phyloP scores from a whole-genome alignment of 2,329 filamentous ascomycete genomes.

The Emergomyces pasteurianus region DNA sequence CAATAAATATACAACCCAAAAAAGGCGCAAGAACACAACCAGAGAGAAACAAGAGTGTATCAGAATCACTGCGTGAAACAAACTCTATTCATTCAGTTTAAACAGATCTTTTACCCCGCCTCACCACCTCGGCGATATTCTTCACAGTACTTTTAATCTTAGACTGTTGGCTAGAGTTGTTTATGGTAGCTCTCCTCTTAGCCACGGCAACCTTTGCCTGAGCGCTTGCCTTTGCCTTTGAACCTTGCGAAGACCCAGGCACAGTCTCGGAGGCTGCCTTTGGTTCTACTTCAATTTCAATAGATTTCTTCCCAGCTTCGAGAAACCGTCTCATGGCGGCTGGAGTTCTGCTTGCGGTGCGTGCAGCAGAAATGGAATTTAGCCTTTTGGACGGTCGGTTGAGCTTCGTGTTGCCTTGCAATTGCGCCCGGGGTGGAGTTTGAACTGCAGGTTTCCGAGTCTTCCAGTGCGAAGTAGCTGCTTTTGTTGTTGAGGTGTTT shows the following conservation, averaged over 20 bases:
- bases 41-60: not conserved
- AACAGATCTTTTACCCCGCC: not conserved
- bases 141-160: not conserved
- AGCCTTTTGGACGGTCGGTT: slow-evolving; percentile 3
- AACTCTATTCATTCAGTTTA: not conserved
- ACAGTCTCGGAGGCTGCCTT: not conserved
- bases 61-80: not conserved
- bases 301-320: not conserved
- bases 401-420: not conserved
- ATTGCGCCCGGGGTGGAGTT: not conserved
- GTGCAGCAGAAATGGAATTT: slow-evolving; percentile 8
- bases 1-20: not conserved
- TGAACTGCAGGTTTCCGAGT: not conserved
- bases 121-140: not conserved
- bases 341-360: slow-evolving; percentile 6
- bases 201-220: not conserved
- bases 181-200: not conserved
- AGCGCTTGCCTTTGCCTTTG: not conserved
- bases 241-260: not conserved
- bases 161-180: not conserved
- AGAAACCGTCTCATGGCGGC: slow-evolving; percentile 7
- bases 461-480: not conserved
- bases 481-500: not conserved
- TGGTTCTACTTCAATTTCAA: not conserved
- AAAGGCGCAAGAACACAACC: not conserved